Evolutionary conservation across 2,329 filamentous ascomycete genomes (phyloP).

Genomic region (Aspergillus ochraceoroseus): DNA sequence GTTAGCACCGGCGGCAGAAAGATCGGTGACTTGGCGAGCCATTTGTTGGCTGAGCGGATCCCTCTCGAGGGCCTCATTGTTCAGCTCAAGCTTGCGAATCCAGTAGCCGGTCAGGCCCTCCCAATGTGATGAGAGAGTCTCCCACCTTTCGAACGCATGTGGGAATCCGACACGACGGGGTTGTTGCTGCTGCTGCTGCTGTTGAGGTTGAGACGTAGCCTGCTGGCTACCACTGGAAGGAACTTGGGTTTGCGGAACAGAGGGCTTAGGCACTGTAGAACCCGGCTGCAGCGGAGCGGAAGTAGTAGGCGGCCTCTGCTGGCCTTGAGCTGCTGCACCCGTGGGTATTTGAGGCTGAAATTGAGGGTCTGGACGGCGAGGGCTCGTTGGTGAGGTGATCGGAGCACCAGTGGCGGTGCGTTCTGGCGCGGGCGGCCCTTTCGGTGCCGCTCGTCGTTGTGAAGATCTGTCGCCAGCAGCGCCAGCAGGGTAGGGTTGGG

Average conservation of each 20-base stretch:
- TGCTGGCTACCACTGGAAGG: conserved; percentile 23
- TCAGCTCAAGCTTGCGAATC: conserved; percentile 88
- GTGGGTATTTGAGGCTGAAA: conserved; percentile 10
- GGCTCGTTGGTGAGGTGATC: conserved; percentile 10
- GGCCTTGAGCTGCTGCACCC: conserved; percentile 9
- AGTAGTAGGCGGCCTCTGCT: conserved; percentile 17
- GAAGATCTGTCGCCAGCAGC: conserved; percentile 32
- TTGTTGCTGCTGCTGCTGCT: conserved; percentile 32
- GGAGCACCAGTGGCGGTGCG: conserved; percentile 16
- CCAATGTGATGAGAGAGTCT: conserved; percentile 94
- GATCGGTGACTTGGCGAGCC: conserved; percentile 87
- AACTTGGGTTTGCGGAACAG: conserved; percentile 24
- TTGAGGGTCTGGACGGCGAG: conserved; percentile 21
- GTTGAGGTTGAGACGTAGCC: conserved; percentile 14
- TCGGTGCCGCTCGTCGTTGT: conserved; percentile 16
- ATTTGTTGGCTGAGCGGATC: conserved; percentile 83
- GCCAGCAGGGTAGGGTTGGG: conserved; percentile 44
- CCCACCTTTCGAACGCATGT: conserved; percentile 96
- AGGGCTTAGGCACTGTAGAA: conserved; percentile 18
- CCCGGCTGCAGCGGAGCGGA: conserved; percentile 22
- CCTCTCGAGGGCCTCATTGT: conserved; percentile 74
- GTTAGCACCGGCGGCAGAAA: conserved; percentile 95
- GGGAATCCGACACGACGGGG: conserved; percentile 67
- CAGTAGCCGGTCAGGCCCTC: conserved; percentile 96
- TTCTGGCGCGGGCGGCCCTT: conserved; percentile 13